These are phyloP conservation scores for Xeromyces bisporus DNA, from an alignment of 495 filamentous ascomycete genomes.

Conservation along the genomic window DNA sequence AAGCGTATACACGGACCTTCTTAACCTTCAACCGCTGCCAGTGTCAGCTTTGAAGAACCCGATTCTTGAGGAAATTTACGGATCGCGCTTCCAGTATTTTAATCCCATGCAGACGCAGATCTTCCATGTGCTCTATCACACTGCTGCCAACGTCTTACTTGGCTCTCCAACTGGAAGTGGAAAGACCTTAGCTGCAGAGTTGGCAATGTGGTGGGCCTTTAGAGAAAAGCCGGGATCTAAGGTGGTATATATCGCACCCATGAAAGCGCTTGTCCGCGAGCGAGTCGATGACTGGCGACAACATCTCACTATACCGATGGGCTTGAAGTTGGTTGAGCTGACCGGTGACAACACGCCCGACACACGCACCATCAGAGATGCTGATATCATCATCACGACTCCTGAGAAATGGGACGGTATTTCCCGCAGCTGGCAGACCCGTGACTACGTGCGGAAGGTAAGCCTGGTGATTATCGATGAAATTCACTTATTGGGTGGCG, in stretches of 20 bases:
- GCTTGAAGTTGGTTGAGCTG: conserved; percentile 83
- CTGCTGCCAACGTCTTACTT: conserved; percentile 74
- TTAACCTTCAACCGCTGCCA: conserved; percentile 82
- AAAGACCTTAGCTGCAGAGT: conserved; percentile 86
- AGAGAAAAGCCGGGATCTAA: conserved; percentile 90
- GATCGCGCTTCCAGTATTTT: conserved; percentile 79
- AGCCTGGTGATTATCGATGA: conserved; percentile 97
- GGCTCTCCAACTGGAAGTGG: conserved; percentile 96
- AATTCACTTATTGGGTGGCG: conserved; percentile 89
- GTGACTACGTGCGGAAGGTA: conserved; percentile 88
- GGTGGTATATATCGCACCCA: conserved; percentile 96
- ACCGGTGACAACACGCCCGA: conserved; percentile 98
- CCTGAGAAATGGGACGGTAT: conserved; percentile 99
- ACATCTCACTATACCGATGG: conserved; percentile 68
- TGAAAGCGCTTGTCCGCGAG: conserved; percentile 96
- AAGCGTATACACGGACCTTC: conserved; percentile 84
- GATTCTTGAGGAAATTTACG: conserved; percentile 74
- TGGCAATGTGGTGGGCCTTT: conserved; percentile 99
- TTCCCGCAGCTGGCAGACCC: conserved; percentile 91
- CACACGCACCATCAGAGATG: conserved; percentile 81
- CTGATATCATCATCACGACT: conserved; percentile 96
- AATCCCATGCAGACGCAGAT: conserved; percentile 99
- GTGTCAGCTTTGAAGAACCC: conserved; percentile 78
- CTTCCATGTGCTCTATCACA: conserved; percentile 90
- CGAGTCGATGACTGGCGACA: conserved; percentile 89